These are phyloP conservation scores for Ensete ventricosum DNA, from an alignment of 176 grass and related monocot genomes.

Conservation along the genomic window DNA sequence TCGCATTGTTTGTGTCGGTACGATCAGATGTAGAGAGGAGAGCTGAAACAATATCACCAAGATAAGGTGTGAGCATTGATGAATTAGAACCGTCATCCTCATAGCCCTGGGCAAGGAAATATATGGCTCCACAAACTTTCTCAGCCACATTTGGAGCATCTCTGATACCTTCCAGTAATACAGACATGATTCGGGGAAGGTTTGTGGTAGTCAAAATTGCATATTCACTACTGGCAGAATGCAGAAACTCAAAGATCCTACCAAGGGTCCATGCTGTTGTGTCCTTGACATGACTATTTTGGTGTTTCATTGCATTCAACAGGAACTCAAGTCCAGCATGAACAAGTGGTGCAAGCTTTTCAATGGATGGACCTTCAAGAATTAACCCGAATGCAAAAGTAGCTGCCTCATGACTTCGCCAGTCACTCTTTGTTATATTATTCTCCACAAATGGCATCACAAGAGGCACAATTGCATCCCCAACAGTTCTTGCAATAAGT, in stretches of 20 bases:
- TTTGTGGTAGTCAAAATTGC: constrained; percentile 69
- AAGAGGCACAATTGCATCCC: constrained; percentile 50
- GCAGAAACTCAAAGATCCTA: constrained; percentile 82
- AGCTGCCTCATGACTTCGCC: constrained; percentile 56
- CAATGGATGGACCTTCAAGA: constrained; percentile 81
- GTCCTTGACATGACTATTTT: constrained; percentile 74
- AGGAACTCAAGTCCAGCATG: constrained; percentile 64
- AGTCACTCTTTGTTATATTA: constrained; percentile 73
- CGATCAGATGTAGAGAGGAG: constrained; percentile 68
- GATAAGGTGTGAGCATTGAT: constrained; percentile 71
- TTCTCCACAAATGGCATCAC: constrained; percentile 64
- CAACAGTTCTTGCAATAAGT: constrained; percentile 56
- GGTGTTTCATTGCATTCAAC: constrained; percentile 65
- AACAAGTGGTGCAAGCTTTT: constrained; percentile 55
- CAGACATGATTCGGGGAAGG: constrained; percentile 65
- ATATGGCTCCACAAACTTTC: constrained; percentile 74
- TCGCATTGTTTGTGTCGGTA: constrained; percentile 47
- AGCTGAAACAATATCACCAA: constrained; percentile 60
- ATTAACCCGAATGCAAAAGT: constrained; percentile 94
- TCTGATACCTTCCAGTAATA: constrained; percentile 73
- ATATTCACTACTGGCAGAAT: constrained; percentile 46
- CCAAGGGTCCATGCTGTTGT: constrained; percentile 93
- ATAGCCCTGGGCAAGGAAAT: constrained; percentile 85
- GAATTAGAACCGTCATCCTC: constrained; percentile 46
- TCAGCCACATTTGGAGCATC: constrained; percentile 82